phyloP scores from a whole-genome alignment of 2,329 filamentous ascomycete species.

The Hirsutella rhossiliensis region DNA sequence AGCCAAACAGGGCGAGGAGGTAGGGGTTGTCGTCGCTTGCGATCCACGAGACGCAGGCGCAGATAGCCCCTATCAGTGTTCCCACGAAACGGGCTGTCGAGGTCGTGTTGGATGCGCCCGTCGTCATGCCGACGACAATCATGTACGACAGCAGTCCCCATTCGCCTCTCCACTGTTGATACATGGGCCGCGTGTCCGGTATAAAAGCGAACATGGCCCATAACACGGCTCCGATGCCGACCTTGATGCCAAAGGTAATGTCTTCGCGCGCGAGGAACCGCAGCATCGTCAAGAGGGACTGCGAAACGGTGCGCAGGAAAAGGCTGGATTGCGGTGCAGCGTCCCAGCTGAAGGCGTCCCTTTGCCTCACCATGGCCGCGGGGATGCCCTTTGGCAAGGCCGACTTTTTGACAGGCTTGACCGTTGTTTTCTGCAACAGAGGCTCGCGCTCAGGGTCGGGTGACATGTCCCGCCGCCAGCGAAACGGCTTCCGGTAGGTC shows the following conservation, averaged over 20 bases:
- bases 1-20: constrained; percentile 69
- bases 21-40: constrained; percentile 61
- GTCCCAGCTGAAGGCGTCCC: constrained; percentile 44
- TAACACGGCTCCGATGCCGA: constrained; percentile 76
- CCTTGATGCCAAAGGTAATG: constrained; percentile 75
- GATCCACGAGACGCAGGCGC: constrained; percentile 69
- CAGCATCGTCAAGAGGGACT: constrained; percentile 30
- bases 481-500: constrained; percentile 20
- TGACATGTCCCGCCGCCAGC: not conserved
- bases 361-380: constrained; percentile 35
- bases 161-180: constrained; percentile 83
- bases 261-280: constrained; percentile 42
- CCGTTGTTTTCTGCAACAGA: constrained; percentile 24
- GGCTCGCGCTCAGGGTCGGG: constrained; percentile 31
- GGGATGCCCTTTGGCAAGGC: constrained; percentile 45
- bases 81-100: constrained; percentile 77
- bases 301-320: constrained; percentile 31
- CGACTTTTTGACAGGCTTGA: constrained; percentile 38
- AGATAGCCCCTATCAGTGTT: constrained; percentile 67
- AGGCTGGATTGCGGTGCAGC: constrained; percentile 35
- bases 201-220: constrained; percentile 88
- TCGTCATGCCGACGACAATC: constrained; percentile 96
- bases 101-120: constrained; percentile 90
- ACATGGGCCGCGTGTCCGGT: constrained; percentile 62
- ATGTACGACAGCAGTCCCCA: constrained; percentile 96